Conservation (phyloP, 495 filamentous ascomycete genomes). For the Terfezia claveryi region DNA sequence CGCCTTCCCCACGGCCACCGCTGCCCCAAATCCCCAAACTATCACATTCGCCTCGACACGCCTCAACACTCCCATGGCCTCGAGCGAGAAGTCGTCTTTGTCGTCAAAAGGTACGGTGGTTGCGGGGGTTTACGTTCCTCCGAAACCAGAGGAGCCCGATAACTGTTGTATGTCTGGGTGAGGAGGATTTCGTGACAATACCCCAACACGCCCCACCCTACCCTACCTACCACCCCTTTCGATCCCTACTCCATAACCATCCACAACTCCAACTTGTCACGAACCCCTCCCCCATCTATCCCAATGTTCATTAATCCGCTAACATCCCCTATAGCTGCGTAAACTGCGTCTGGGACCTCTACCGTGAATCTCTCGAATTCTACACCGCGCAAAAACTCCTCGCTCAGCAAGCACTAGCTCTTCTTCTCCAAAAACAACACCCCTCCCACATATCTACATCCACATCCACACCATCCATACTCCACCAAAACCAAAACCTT, state of each 20-base stretch:
- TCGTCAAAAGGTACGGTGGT: conserved; percentile 35
- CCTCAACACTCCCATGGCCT: not conserved
- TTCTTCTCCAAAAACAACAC: not conserved
- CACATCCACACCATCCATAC: too few relatives aligned
- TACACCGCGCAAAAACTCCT: conserved; percentile 33
- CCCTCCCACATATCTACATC: not conserved
- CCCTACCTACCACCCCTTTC: not conserved
- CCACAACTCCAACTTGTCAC: not conserved
- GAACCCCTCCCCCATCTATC: not conserved
- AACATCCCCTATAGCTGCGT: conserved; percentile 23
- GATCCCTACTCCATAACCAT: not conserved
- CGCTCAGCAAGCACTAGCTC: not conserved
- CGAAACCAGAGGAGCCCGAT: conserved; percentile 70
- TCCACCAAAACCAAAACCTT: conserved; percentile 23
- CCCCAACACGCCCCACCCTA: not conserved
- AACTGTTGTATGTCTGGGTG: conserved; percentile 99
- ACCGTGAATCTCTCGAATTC: conserved; percentile 72
- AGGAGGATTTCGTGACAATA: not conserved
- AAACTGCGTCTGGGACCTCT: conserved; percentile 90
- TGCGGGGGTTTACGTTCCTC: conserved; percentile 64
- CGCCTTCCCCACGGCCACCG: not conserved
- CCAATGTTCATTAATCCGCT: not conserved
- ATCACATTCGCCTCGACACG: not conserved
- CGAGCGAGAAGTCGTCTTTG: conserved; percentile 22
- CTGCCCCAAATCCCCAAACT: not conserved